Percentiles rank a stretch among this genome's conserved stretches.
These are phyloP conservation scores for Colletotrichum sidae DNA, from an alignment of 2,329 filamentous ascomycete genomes.

Conservation along the genomic window DNA sequence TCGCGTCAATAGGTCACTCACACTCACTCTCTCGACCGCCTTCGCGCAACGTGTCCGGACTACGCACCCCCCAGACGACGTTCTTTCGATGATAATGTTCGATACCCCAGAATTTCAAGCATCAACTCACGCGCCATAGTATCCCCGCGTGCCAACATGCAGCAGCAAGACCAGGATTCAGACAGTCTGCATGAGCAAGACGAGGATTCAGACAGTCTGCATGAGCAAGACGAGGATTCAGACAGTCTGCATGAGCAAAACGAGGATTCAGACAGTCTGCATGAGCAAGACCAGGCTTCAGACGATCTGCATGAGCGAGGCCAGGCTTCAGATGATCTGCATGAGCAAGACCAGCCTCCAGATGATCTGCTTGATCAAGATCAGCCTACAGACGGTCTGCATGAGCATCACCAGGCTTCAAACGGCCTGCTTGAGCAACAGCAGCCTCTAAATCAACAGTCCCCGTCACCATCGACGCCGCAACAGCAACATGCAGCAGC, in stretches of 20 bases:
- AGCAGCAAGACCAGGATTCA: slow-evolving; percentile 16
- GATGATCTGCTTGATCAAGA: slow-evolving; percentile 10
- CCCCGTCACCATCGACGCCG: slow-evolving; percentile 15
- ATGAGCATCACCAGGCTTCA: slow-evolving; percentile 7
- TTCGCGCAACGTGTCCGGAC: slow-evolving; percentile 9
- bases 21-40: neutral
- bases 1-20: slow-evolving; percentile 15
- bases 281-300: neutral
- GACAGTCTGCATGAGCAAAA: neutral
- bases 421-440: slow-evolving; percentile 17
- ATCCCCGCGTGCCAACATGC: slow-evolving; percentile 20
- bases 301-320: too few species aligned
- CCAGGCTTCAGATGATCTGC: neutral
- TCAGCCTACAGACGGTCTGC: slow-evolving; percentile 5
- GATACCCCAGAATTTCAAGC: slow-evolving; percentile 5
- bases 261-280: neutral
- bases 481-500: slow-evolving; percentile 19
- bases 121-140: slow-evolving; percentile 29
- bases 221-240: neutral
- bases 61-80: slow-evolving; percentile 14
- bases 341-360: neutral
- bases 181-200: neutral
- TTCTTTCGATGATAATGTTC: slow-evolving; percentile 24
- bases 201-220: neutral
- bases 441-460: slow-evolving; percentile 5